phyloP scores from a whole-genome alignment of 805 yeast genomes.

The Wickerhamomyces canadensis region DNA sequence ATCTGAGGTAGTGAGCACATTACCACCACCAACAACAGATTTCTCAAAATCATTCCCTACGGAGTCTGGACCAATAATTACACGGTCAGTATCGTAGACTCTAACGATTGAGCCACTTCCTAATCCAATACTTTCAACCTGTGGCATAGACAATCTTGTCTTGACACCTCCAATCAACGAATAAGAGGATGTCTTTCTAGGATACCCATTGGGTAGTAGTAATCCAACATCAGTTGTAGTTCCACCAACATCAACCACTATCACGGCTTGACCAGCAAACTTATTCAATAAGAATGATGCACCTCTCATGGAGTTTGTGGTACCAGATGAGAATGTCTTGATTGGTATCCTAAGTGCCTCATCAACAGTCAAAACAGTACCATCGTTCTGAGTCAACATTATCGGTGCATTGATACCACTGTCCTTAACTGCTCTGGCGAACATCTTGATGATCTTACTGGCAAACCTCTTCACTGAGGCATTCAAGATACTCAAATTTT shows the following conservation, averaged over 20 bases:
- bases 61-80: slow-evolving; percentile 45
- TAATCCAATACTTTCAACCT: slow-evolving; percentile 43
- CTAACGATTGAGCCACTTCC: slow-evolving; percentile 48
- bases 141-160: slow-evolving; percentile 46
- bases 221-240: slow-evolving; percentile 46
- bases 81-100: slow-evolving; percentile 12
- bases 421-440: slow-evolving; percentile 30
- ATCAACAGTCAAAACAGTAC: slow-evolving; percentile 37
- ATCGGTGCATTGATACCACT: slow-evolving; percentile 36
- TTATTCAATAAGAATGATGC: slow-evolving; percentile 34
- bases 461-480: slow-evolving; percentile 41
- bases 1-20: slow-evolving; percentile 33
- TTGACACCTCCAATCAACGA: slow-evolving; percentile 43
- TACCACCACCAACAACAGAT: slow-evolving; percentile 40
- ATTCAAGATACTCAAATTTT: slow-evolving; percentile 41
- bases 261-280: slow-evolving; percentile 23
- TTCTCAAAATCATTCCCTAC: slow-evolving; percentile 35
- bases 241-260: slow-evolving; percentile 46
- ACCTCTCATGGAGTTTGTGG: slow-evolving; percentile 45
- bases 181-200: slow-evolving; percentile 39
- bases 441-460: slow-evolving; percentile 33
- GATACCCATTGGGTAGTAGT: slow-evolving; percentile 39
- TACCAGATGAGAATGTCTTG: slow-evolving; percentile 44
- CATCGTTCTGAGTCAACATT: slow-evolving; percentile 43
- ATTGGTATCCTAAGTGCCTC: slow-evolving; percentile 40